Evolutionary conservation across 2,329 filamentous ascomycete species (phyloP).

Genomic region (Tolypocladium guangdongense): DNA sequence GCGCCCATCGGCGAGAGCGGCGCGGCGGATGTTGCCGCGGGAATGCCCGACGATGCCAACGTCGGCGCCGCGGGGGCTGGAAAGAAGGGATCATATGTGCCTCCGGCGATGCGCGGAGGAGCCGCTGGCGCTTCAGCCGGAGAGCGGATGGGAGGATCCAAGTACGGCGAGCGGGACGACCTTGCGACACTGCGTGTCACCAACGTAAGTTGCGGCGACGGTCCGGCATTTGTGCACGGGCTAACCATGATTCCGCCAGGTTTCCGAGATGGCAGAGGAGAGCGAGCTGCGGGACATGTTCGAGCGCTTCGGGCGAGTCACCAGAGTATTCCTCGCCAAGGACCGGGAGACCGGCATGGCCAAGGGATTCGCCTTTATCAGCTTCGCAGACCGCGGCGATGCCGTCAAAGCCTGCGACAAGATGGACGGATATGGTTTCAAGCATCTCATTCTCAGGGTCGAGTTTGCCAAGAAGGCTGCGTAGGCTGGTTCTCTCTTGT

Average conservation of each 20-base stretch:
- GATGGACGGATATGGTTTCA: constrained; percentile 93
- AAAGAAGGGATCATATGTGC: constrained; percentile 81
- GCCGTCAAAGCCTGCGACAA: constrained; percentile 89
- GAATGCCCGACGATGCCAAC: constrained; percentile 36
- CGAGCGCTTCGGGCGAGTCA: constrained; percentile 92
- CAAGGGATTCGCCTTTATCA: constrained; percentile 99
- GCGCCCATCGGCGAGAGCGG: constrained; percentile 62
- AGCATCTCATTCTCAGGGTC: constrained; percentile 75
- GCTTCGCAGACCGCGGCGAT: constrained; percentile 81
- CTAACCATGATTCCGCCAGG: constrained; percentile 35
- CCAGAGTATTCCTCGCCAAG: constrained; percentile 94
- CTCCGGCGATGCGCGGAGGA: constrained; percentile 77
- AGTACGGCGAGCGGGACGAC: constrained; percentile 89
- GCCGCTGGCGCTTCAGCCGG: constrained; percentile 44
- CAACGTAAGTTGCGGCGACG: constrained; percentile 60
- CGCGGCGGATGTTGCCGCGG: constrained; percentile 43
- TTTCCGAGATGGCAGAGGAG: constrained; percentile 96
- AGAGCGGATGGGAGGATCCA: constrained; percentile 72
- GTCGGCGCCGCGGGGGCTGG: constrained; percentile 43
- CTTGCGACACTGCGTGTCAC: constrained; percentile 93
- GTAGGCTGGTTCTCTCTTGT: constrained; percentile 16
- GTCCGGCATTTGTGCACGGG: not conserved
- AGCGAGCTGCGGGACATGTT: constrained; percentile 94
- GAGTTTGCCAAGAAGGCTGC: constrained; percentile 74
- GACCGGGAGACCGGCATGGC: constrained; percentile 91